Base-by-base conservation (phyloP, 1,139 yeast species). In the Suhomyces bribrorum region DNA sequence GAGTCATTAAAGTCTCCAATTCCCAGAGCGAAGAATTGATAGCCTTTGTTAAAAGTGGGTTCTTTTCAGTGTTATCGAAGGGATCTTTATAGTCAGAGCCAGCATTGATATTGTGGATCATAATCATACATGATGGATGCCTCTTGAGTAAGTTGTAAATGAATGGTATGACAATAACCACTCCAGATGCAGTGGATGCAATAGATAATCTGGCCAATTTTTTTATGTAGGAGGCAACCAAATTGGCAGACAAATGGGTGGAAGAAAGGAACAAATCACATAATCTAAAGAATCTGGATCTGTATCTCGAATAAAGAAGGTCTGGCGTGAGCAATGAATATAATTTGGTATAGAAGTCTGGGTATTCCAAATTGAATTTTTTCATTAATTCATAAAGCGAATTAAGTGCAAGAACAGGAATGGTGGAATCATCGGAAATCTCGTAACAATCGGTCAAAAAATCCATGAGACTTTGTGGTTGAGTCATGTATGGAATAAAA, bases 1-100 rank as follows among this genome's bases (percentile, higher is more conserved):
- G 99, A n/a, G 77, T 64, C 73, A 83, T 81, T 43, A 86, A 65
- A 0, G 95, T 74, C 45, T 86, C 88, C 42, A 92, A 59, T 60
- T 92, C 98, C 98, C 98, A 92, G 32, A 90, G 63, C 0, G 97
- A 89, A 2, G 96, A 86, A 6, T 77, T 83, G 30, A 90, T 69
- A 2, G 98, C 97, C 22, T 78, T 69, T 0, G 97, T 85, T 43
- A 75, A 68, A 42, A 85, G 70, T 2, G 98, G 98, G 56, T 92
- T 88, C 1, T 46, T 39, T 53, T 86, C 95, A 1, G 61, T 44
- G 26, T 69, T 65, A 47, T 85, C 71, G 57, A 77, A 92, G 3
- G 95, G 86, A 55, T 92, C 98, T 2, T 47, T 48, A 50, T 74
- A 80, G 2, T 56, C 59, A 2, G 57, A 61, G 6, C 52, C 50